phyloP scores from a whole-genome alignment of 1,284 basidiomycete genomes.

The Neonothopanus nambi region DNA sequence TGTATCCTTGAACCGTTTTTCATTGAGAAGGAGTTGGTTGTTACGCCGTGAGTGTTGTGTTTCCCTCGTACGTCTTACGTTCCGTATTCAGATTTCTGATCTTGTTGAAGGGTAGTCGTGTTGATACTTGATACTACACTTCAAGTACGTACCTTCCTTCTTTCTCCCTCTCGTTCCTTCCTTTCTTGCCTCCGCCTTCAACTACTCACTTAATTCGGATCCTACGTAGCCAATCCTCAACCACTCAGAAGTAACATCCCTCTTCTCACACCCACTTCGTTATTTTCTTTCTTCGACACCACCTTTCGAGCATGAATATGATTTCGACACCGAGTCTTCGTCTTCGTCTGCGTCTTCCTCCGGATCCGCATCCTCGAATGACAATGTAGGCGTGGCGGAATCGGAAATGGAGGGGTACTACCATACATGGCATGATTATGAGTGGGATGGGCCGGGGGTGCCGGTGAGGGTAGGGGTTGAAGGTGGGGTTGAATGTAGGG shows the following conservation, averaged over 20 bases:
- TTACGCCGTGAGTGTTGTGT: conserved; percentile 67
- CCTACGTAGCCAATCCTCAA: conserved; percentile 74
- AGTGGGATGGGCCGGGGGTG: conserved; percentile 40
- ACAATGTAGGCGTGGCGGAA: too few relatives aligned
- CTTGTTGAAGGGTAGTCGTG: conserved; percentile 68
- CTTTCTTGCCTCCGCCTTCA: not conserved
- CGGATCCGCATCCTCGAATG: too few relatives aligned
- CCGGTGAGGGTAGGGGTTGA: not conserved
- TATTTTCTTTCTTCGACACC: conserved; percentile 71
- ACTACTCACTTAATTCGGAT: conserved; percentile 2
- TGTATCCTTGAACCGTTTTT: conserved; percentile 78
- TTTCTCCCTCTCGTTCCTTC: not conserved
- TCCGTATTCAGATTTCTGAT: not conserved
- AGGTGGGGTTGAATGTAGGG: not conserved
- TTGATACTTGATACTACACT: conserved; percentile 74
- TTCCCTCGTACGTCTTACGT: not conserved
- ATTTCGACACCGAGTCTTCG: too few relatives aligned
- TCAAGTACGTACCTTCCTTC: conserved; percentile 42
- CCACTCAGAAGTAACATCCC: conserved; percentile 68
- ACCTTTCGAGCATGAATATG: conserved; percentile 26
- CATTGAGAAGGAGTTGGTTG: conserved; percentile 68
- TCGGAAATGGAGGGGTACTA: conserved; percentile 36
- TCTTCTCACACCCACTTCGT: conserved; percentile 81
- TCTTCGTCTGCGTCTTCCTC: too few relatives aligned
- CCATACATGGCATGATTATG: conserved; percentile 62